Evolutionary conservation across 257 asterid genomes (phyloP), one percentile per base, ranked within the genome.

Genomic region (Fraxinus quadrangulata): DNA sequence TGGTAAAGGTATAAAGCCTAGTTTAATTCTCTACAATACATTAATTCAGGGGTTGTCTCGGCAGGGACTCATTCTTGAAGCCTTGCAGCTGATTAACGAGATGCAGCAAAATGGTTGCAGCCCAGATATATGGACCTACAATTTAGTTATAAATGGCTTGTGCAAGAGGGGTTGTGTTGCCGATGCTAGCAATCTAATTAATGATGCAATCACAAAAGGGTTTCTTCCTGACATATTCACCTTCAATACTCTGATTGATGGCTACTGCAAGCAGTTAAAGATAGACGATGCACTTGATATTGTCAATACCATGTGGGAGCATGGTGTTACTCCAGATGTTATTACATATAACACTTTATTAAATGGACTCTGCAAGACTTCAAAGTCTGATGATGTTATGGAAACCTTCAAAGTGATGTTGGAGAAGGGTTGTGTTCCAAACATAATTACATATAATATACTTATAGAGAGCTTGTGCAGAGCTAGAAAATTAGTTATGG

Each of bases 201-300:
- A 93, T 78, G 89, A 85, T 84, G 98, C 92, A 65, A 83, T 88
- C 79, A 70, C 80, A 72, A 86, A 87, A 81, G 99, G 97, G 77
- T 56, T 86, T 70, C 75, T 85, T 82, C 97, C 94, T 28, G 98
- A 95, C 82, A 87, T 93, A 81, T 95, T 91, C 86, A 90, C 97
- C 70, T 93, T 95, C 82, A 95, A 95, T 82, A 95, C 97, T 42
- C 83, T 95, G 87, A 89, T 95, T 59, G 97, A 90, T 83, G 98
- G 99, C 37, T 90, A 88, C 79, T 91, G 94, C 86, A 95, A 95
- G 78, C 92, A 90, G 85, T 89, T 84, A 70, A 92, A 90, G 84
- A 85, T 95, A 79, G 86, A 82, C 17, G 84, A 87, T 77, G 96
- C 94, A 4, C 93, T 93, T 56, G 94, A 81, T 79, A 82, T 92